phyloP scores from a whole-genome alignment of 495 filamentous ascomycete species.

The Penicillium desertorum region DNA sequence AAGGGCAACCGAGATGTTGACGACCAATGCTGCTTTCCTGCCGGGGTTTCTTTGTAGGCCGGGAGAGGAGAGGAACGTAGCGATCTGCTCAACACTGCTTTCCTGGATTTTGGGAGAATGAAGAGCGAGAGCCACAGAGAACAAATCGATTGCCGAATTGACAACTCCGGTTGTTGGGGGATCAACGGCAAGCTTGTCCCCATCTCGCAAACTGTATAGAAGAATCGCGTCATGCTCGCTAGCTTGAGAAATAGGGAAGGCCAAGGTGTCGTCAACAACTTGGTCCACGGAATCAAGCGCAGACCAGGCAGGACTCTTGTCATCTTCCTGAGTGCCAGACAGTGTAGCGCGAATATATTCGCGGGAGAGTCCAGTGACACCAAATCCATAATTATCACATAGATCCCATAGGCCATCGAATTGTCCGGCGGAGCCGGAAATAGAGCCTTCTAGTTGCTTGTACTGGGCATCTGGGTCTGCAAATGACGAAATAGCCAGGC shows the following conservation, averaged over 20 bases:
- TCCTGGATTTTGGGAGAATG: conserved; percentile 91
- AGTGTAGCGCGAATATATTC: conserved; percentile 72
- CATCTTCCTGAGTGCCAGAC: conserved; percentile 65
- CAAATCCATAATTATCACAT: conserved; percentile 91
- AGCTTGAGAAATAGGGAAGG: conserved; percentile 75
- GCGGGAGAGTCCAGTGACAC: conserved; percentile 78
- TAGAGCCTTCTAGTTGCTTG: conserved; percentile 84
- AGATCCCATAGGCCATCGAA: conserved; percentile 96
- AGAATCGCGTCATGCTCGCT: conserved; percentile 87
- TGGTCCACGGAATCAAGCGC: conserved; percentile 64
- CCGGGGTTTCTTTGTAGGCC: conserved; percentile 82
- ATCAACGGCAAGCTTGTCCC: conserved; percentile 59
- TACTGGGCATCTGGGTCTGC: conserved; percentile 87
- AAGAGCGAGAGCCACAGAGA: conserved; percentile 84
- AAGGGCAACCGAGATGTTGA: conserved; percentile 85
- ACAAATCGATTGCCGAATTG: conserved; percentile 87
- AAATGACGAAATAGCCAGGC: conserved; percentile 87
- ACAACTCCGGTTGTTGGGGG: conserved; percentile 91
- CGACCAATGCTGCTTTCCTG: conserved; percentile 80
- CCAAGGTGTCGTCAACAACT: conserved; percentile 65
- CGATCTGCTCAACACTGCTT: conserved; percentile 89
- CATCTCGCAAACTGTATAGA: conserved; percentile 61
- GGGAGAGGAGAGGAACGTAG: conserved; percentile 76
- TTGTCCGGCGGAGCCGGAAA: conserved; percentile 83
- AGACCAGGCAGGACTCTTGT: conserved; percentile 57